Conservation (phyloP, 2,329 filamentous ascomycete genomes). For the Achaetomium macrosporum region DNA sequence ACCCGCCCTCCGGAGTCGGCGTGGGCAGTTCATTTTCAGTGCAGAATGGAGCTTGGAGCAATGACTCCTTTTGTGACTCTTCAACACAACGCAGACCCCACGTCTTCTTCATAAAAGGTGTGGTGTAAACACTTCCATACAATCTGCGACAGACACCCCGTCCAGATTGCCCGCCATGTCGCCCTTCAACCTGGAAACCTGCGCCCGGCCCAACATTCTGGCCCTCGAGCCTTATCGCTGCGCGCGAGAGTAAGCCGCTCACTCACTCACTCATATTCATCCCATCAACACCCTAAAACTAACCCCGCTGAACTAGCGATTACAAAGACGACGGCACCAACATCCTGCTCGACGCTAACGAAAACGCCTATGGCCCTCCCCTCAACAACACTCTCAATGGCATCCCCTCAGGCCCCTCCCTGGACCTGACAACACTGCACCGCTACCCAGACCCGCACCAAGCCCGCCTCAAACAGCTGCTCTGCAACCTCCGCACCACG, state of each 20-base stretch:
- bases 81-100: background rate
- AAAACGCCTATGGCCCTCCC: slow-evolving; percentile 90
- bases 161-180: slow-evolving; percentile 37
- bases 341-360: slow-evolving; percentile 93
- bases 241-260: slow-evolving; percentile 63
- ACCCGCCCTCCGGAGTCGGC: slow-evolving; percentile 17
- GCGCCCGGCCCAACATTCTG: slow-evolving; percentile 71
- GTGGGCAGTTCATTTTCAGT: background rate
- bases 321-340: slow-evolving; percentile 98
- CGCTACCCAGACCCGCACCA: slow-evolving; percentile 98
- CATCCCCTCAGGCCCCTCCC: slow-evolving; percentile 44
- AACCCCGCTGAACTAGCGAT: slow-evolving; percentile 56
- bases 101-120: slow-evolving; percentile 6
- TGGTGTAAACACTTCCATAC: background rate
- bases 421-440: slow-evolving; percentile 79
- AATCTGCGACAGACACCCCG: background rate
- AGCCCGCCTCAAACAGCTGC: slow-evolving; percentile 71
- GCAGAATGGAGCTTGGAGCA: background rate
- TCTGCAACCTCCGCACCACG: slow-evolving; percentile 84
- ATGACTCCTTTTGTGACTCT: slow-evolving; percentile 13
- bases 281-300: slow-evolving; percentile 9
- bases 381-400: slow-evolving; percentile 28
- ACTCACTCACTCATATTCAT: slow-evolving; percentile 1
- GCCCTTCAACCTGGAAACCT: slow-evolving; percentile 67
- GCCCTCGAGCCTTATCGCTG: slow-evolving; percentile 73